Conservation (phyloP, 2,329 filamentous ascomycete genomes). For the Cladorrhinum sp. region DNA sequence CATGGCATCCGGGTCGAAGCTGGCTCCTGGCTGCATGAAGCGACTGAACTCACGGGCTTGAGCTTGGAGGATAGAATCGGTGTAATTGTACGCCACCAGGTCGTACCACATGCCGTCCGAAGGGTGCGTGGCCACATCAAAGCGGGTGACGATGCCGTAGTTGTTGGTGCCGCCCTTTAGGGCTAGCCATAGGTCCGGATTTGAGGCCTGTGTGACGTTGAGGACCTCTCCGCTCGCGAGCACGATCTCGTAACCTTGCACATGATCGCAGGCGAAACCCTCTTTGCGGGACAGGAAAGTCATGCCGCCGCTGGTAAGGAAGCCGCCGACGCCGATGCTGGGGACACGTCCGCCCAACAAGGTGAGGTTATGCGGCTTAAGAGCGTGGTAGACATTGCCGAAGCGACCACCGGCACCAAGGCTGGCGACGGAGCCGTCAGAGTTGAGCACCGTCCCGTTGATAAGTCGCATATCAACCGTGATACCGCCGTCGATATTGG, state of each 20-base stretch:
- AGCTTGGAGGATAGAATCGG: conserved; percentile 5
- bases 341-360: conserved; percentile 27
- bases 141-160: conserved; percentile 36
- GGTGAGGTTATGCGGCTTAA: conserved; percentile 24
- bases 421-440: conserved; percentile 30
- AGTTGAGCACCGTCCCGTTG: conserved; percentile 32
- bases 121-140: conserved; percentile 18
- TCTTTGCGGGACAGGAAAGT: conserved; percentile 24
- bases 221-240: conserved; percentile 40
- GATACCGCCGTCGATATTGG: conserved; percentile 37
- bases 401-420: conserved; percentile 38
- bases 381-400: conserved; percentile 36
- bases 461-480: conserved; percentile 37
- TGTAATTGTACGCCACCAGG: no score
- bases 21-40: neutral
- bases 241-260: conserved; percentile 41
- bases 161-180: conserved; percentile 45
- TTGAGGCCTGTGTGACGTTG: conserved; percentile 32
- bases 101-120: conserved; percentile 22
- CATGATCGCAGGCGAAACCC: conserved; percentile 41
- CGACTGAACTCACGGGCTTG: neutral
- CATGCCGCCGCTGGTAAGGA: conserved; percentile 29
- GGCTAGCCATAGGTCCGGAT: conserved; percentile 27
- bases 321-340: conserved; percentile 29
- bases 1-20: neutral